phyloP scores from a whole-genome alignment of 768 basidiomycete species.

The Mycena vitilis region DNA sequence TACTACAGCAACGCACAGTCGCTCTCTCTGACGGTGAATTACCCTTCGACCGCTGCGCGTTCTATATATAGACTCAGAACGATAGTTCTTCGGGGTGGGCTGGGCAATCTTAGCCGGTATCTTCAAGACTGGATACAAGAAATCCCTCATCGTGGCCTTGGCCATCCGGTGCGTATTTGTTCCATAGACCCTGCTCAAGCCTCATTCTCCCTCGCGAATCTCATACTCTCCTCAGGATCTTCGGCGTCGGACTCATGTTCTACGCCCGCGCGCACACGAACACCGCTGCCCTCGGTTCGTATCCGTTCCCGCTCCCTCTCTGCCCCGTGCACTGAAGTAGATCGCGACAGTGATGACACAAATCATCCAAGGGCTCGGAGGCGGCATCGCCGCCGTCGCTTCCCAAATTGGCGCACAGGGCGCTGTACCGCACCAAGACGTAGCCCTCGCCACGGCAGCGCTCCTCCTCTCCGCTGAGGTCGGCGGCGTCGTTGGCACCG shows the following conservation, averaged over 20 bases:
- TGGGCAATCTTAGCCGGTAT: constrained; percentile 57
- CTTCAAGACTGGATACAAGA: constrained; percentile 44
- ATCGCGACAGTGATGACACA: constrained; percentile 55
- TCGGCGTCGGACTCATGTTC: constrained; percentile 63
- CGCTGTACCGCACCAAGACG: constrained; percentile 60
- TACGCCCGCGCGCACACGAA: constrained; percentile 55
- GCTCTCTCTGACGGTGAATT: constrained; percentile 31
- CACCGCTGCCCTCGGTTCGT: constrained; percentile 45
- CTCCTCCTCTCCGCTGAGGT: constrained; percentile 62
- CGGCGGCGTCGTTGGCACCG: constrained; percentile 60
- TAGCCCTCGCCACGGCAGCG: constrained; percentile 62
- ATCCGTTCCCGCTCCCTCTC: background rate
- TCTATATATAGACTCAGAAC: background rate
- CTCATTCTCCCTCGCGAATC: too few species aligned
- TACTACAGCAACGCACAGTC: constrained; percentile 37
- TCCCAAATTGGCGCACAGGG: constrained; percentile 61
- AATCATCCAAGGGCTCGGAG: constrained; percentile 68
- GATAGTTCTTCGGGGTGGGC: constrained; percentile 62
- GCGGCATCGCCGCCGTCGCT: constrained; percentile 61
- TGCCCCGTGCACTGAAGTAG: background rate
- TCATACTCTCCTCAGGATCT: constrained; percentile 26
- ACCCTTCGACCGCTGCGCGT: background rate
- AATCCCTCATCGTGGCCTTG: constrained; percentile 57
- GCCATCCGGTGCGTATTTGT: constrained; percentile 48
- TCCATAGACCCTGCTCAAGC: background rate